Evolutionary conservation across 208 protist species (phyloP), one percentile per base, ranked within the genome.

Genomic region (Trypanosoma theileri): DNA sequence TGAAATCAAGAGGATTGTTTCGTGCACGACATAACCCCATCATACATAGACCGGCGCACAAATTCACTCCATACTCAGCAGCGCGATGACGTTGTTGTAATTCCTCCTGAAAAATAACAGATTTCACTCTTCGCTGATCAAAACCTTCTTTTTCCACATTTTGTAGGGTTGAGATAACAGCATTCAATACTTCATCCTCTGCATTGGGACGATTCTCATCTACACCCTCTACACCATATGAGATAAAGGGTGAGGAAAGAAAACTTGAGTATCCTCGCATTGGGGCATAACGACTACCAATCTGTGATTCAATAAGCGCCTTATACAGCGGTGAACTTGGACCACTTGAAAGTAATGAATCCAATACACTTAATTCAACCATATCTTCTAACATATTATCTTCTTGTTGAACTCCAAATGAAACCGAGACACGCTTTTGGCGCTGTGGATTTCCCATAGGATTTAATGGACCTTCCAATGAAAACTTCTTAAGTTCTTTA

Each of bases 101-200:
- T 68, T 96, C 90, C 59, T 93, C 88, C 60, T 96, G 90, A 66
- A 95, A 94, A 35, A 97, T 82, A 50, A 95, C 88, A 16, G 88
- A 92, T 51, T 81, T 66, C 52, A 97, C 89, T 24, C 88, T 81
- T 10, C 88, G 75, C 58, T 85, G 62, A 52, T 93, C 83, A 69
- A 97, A 97, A 50, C 93, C 93, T n/a, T 96, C 82, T 21, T 65
- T 69, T 61, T 76, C 62, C 50, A 85, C 88, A 11, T 67, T 69
- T 57, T 78, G 61, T 42, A 97, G 79, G 0, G 90, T 87, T 22
- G 61, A 59, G 21, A 77, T 76, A 40, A 94, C 78, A 2, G 86
- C 88, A 1, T 62, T 59, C 26, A 90, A 73, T 31, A 96, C 84
- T 51, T 94, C 84, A 14, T 73, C 73, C 59, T 89, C 85, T 16